Evolutionary conservation across 371 early-diverging fungal genomes (phyloP).

Genomic region (Nematocida minor): DNA sequence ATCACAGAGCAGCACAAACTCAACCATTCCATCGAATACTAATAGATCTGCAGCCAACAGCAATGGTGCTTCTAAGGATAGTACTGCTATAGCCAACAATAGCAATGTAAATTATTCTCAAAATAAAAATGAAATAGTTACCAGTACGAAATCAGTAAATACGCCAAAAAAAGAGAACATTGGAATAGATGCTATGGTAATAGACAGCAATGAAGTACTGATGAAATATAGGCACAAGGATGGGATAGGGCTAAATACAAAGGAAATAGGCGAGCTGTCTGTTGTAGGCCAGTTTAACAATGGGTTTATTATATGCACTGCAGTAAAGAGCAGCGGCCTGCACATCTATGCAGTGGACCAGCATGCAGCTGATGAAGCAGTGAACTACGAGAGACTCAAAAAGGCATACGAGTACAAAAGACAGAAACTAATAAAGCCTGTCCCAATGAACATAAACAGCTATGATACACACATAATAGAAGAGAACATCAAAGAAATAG

Average conservation of each 20-base stretch:
- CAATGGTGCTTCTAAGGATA: neutral
- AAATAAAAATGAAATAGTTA: neutral
- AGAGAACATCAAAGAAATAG: slow-evolving; percentile 70
- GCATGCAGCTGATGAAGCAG: slow-evolving; percentile 94
- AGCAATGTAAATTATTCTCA: neutral
- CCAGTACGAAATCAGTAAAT: neutral
- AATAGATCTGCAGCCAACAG: too few species aligned
- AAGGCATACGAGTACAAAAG: slow-evolving; percentile 58
- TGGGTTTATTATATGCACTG: slow-evolving; percentile 80
- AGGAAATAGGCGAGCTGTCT: slow-evolving; percentile 74
- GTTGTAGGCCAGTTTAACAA: slow-evolving; percentile 91
- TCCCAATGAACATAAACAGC: slow-evolving; percentile 69
- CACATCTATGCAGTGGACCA: slow-evolving; percentile 89
- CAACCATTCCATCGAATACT: neutral
- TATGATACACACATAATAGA: slow-evolving; percentile 73
- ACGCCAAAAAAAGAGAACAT: neutral
- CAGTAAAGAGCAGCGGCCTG: slow-evolving; percentile 65
- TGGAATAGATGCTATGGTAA: neutral
- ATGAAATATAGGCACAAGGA: neutral
- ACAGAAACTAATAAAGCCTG: slow-evolving; percentile 69
- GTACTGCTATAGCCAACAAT: neutral
- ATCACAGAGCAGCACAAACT: neutral
- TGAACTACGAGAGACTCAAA: slow-evolving; percentile 74
- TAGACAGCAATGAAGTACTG: slow-evolving; percentile 14
- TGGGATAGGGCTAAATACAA: slow-evolving; percentile 65